Conservation (phyloP, 495 filamentous ascomycete species). For the Podospora conica region DNA sequence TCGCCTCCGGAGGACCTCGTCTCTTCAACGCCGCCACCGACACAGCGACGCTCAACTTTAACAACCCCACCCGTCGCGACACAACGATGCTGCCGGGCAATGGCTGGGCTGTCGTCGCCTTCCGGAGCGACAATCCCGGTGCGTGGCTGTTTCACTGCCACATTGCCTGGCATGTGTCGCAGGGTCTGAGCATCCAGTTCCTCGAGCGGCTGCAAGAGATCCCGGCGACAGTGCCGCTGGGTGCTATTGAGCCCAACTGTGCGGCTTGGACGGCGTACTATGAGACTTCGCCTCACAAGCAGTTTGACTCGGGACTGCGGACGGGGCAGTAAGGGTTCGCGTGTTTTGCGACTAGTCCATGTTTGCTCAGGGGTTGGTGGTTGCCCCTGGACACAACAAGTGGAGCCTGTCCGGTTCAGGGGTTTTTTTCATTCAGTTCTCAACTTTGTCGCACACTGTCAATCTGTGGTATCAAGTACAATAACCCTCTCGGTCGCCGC, state of each 20-base stretch:
- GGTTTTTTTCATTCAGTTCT: background rate
- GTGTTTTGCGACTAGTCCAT: no score
- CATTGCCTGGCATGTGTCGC: slow-evolving; percentile 44
- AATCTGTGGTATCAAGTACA: background rate
- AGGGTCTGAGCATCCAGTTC: slow-evolving; percentile 42
- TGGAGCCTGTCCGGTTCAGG: background rate
- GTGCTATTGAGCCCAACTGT: slow-evolving; percentile 29
- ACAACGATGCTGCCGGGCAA: slow-evolving; percentile 33
- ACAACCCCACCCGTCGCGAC: slow-evolving; percentile 33
- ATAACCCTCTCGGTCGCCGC: no score
- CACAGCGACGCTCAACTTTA: slow-evolving; percentile 18
- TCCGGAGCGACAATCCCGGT: slow-evolving; percentile 37
- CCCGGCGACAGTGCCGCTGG: slow-evolving; percentile 23
- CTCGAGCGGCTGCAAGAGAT: slow-evolving; percentile 35
- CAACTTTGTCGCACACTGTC: background rate
- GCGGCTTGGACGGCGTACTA: slow-evolving; percentile 33
- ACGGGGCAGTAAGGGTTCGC: slow-evolving; percentile 34
- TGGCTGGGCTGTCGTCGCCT: slow-evolving; percentile 33
- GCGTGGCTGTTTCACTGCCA: slow-evolving; percentile 41
- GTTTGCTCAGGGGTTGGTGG: background rate
- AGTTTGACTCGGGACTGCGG: slow-evolving; percentile 49
- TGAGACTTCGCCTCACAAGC: slow-evolving; percentile 27
- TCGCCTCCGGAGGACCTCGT: slow-evolving; percentile 21
- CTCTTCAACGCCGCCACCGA: slow-evolving; percentile 15
- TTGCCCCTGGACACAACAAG: background rate